Conservation (phyloP, 148 eudicot species). For the Mesembryanthemum crystallinum region DNA sequence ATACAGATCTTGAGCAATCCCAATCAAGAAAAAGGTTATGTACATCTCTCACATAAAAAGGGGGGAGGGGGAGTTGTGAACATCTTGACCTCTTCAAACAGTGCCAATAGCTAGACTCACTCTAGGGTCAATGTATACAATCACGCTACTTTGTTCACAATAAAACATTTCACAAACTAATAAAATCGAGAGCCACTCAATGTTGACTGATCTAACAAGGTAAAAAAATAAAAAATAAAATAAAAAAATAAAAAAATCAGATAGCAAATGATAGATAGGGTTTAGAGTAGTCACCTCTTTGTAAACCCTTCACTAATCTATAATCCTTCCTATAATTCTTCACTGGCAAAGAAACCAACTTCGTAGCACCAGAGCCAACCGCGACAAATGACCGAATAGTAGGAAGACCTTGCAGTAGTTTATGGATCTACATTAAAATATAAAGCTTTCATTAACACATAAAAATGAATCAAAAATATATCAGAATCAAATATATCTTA, state of each 20-base stretch:
- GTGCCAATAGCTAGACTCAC: too few species aligned
- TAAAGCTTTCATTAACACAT: conserved; percentile 11
- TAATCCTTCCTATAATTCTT: conserved; percentile 76
- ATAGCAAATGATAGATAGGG: conserved; percentile 3
- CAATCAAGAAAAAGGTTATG: too few species aligned
- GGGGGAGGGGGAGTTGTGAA: too few species aligned
- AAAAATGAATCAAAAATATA: neutral
- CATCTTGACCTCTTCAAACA: too few species aligned
- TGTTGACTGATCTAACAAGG: neutral
- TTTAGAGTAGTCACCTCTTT: conserved; percentile 62
- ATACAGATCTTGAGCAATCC: too few species aligned
- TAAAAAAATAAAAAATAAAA: too few species aligned
- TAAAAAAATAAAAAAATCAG: conserved; percentile 3
- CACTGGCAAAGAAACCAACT: conserved; percentile 81
- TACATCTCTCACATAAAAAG: too few species aligned
- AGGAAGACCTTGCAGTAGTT: conserved; percentile 78
- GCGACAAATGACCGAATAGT: conserved; percentile 79
- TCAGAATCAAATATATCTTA: conserved; percentile 3
- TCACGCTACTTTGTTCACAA: neutral
- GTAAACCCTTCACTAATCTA: conserved; percentile 85
- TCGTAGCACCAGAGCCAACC: conserved; percentile 91
- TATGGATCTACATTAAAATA: conserved; percentile 55
- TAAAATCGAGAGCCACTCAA: neutral
- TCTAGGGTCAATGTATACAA: too few species aligned
- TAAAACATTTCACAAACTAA: neutral